Evolutionary conservation across 345 rosid genomes (phyloP).

Genomic region (Iberis pinnata): DNA sequence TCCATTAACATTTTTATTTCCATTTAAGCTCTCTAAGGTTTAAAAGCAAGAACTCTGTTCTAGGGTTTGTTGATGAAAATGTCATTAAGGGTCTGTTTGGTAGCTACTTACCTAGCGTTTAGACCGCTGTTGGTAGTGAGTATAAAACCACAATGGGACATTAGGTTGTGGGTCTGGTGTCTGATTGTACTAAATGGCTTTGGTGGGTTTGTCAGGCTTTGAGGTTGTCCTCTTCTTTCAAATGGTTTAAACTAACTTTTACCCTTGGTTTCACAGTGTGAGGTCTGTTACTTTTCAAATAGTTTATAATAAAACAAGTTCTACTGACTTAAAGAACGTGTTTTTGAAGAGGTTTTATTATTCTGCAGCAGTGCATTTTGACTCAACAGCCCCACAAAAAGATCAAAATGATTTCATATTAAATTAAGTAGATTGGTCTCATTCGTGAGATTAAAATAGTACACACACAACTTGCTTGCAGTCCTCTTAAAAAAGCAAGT

Average conservation of each 20-base stretch:
- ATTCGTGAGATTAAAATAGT: slow-evolving; percentile 18
- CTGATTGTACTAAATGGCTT: slow-evolving; percentile 28
- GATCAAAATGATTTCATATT: neutral
- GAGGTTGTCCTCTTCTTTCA: slow-evolving; percentile 27
- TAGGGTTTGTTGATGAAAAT: slow-evolving; percentile 8
- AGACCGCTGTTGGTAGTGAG: slow-evolving; percentile 16
- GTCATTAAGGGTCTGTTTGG: slow-evolving; percentile 12
- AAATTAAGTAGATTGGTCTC: slow-evolving; percentile 11
- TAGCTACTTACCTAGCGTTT: neutral
- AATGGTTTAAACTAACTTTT: slow-evolving; percentile 5
- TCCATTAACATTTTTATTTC: neutral
- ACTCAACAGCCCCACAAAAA: slow-evolving; percentile 20
- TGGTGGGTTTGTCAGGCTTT: slow-evolving; percentile 30
- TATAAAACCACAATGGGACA: slow-evolving; percentile 11
- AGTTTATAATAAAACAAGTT: slow-evolving; percentile 3
- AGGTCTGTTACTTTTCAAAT: too few species aligned
- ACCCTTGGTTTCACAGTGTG: too few species aligned
- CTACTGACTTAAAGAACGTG: too few species aligned
- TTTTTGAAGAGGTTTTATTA: too few species aligned
- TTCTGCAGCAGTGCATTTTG: slow-evolving; percentile 28
- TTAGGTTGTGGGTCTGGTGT: slow-evolving; percentile 25
- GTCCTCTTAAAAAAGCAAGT: too few species aligned
- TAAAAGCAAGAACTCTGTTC: neutral
- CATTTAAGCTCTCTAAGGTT: neutral
- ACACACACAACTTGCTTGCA: slow-evolving; percentile 16